phyloP scores from a whole-genome alignment of 2,329 filamentous ascomycete species.

The Rhinocladiella mackenziei region DNA sequence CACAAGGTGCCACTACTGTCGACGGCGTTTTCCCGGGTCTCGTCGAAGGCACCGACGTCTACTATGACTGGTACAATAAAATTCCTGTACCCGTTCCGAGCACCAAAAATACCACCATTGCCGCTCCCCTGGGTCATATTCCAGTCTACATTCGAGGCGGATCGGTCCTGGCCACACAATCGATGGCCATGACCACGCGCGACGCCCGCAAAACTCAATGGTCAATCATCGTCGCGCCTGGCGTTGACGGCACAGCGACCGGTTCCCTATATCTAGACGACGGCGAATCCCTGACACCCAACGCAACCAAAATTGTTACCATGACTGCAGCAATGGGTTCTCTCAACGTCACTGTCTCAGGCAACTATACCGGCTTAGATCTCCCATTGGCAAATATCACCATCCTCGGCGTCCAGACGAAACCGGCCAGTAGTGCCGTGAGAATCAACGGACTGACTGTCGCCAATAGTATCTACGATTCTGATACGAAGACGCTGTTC shows the following conservation, averaged over 20 bases:
- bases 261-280: slow-evolving; percentile 71
- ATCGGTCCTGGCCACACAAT: slow-evolving; percentile 62
- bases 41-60: slow-evolving; percentile 49
- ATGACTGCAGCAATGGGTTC: slow-evolving; percentile 34
- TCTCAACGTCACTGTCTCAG: slow-evolving; percentile 49
- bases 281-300: slow-evolving; percentile 61
- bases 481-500: slow-evolving; percentile 46
- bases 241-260: slow-evolving; percentile 51
- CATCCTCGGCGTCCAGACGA: slow-evolving; percentile 53
- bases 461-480: slow-evolving; percentile 44
- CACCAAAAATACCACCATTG: slow-evolving; percentile 53
- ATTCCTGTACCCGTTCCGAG: slow-evolving; percentile 51
- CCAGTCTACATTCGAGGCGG: slow-evolving; percentile 69
- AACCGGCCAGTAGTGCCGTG: slow-evolving; percentile 42
- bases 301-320: slow-evolving; percentile 52
- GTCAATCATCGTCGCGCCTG: slow-evolving; percentile 62
- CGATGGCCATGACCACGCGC: slow-evolving; percentile 63
- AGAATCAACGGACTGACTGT: slow-evolving; percentile 51
- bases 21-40: slow-evolving; percentile 67
- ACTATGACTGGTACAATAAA: slow-evolving; percentile 79
- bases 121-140: slow-evolving; percentile 63
- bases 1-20: slow-evolving; percentile 57
- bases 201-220: slow-evolving; percentile 62
- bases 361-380: slow-evolving; percentile 55
- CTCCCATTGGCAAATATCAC: slow-evolving; percentile 57